Percentiles rank a stretch among this genome's conserved stretches.
Conservation (phyloP, 2,329 filamentous ascomycete species). For the Diplodia mutila region DNA sequence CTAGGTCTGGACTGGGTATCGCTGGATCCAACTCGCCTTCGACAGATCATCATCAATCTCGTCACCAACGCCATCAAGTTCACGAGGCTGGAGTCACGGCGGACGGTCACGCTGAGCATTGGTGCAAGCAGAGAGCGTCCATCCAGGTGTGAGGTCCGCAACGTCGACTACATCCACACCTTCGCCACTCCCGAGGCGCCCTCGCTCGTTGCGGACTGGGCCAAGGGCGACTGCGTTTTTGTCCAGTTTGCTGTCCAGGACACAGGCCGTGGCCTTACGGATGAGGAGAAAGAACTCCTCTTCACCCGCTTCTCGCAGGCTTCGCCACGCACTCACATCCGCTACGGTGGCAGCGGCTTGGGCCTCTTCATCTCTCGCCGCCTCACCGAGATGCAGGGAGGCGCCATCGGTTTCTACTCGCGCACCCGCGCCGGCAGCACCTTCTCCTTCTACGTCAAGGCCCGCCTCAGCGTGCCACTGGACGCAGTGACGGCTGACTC, state of each 20-base stretch:
- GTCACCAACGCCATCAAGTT: constrained; percentile 55
- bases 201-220: constrained; percentile 36
- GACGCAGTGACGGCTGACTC: neutral
- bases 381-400: constrained; percentile 50
- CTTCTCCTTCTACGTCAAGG: constrained; percentile 51
- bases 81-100: constrained; percentile 42
- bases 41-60: constrained; percentile 49
- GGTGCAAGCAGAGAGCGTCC: constrained; percentile 34
- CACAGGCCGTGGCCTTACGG: constrained; percentile 46
- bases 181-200: constrained; percentile 13
- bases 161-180: constrained; percentile 22
- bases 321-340: constrained; percentile 42
- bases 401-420: constrained; percentile 51
- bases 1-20: constrained; percentile 45
- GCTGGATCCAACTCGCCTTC: constrained; percentile 48
- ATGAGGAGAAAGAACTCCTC: constrained; percentile 39
- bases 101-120: constrained; percentile 44
- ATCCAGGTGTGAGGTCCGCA: neutral
- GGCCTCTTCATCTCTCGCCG: constrained; percentile 53
- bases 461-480: constrained; percentile 31
- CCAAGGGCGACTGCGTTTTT: constrained; percentile 42
- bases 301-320: constrained; percentile 42
- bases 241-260: constrained; percentile 43
- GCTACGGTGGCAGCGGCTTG: constrained; percentile 50
- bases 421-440: constrained; percentile 42